Base-by-base conservation (phyloP, 2,329 filamentous ascomycete genomes). In the Talaromyces islandicus region DNA sequence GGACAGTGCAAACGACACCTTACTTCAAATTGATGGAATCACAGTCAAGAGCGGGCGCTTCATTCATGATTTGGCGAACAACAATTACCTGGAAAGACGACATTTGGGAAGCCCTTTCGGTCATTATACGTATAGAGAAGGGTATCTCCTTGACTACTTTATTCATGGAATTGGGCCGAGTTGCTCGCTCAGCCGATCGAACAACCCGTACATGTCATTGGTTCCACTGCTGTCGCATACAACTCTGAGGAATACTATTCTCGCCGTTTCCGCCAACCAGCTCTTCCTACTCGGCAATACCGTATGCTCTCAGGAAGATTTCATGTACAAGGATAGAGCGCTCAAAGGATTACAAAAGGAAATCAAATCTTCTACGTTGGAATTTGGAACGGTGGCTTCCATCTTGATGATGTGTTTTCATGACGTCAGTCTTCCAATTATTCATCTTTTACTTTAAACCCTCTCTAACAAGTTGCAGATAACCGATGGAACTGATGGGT, bases 381-480 rank as follows among this genome's bases (percentile, higher is more conserved):
- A 64, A 54, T 67, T 68, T 63, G 67, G 63, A 1, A 62, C 65
- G 4, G 62, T 72, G 10, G 70, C 71, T 14, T 67, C 70, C 1
- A 65, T 72, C 21, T 54, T 73, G 32, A 73, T 73, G 71, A 64
- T 73, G 21, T 73, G 71, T 60, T 73, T 72, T 58, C 67, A 70
- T 53, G 71, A 72, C 64, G 67, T 67, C 62, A 25, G 62, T 35
- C 41, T 51, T 24, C 17, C 17, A n/a, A 17, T 35, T 10, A 7
- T 43, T 19, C 14, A n/a, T 17, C 21, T 4, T 25, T 38, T 7
- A 17, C 24, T 4, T 46, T 7, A 53, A 25, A 30, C 29, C 29
- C n/a, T 51, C 27, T 27, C 32, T 61, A 6, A 61, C 35, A 21
- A 19, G 29, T 43, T 52, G 14, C 41, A 69, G 67, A 72, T 73